These are phyloP conservation scores for Monosporascus sp. DNA, from an alignment of 2,329 filamentous ascomycete genomes.

Conservation along the genomic window DNA sequence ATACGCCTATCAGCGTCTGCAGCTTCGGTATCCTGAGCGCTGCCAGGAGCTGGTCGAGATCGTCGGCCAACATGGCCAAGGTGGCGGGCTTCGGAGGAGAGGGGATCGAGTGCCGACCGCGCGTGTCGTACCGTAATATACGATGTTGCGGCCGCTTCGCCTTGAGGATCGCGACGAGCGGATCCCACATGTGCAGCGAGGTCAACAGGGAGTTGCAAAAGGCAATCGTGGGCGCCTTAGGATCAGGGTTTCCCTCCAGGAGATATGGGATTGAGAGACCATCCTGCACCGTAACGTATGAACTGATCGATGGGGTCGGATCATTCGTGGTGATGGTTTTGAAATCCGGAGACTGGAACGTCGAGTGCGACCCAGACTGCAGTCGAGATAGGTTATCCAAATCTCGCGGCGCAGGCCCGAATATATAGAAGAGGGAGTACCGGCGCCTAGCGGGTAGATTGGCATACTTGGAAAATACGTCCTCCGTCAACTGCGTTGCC, in stretches of 20 bases:
- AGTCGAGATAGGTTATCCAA: slow-evolving; percentile 50
- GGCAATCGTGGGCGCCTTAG: slow-evolving; percentile 64
- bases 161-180: slow-evolving; percentile 59
- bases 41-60: slow-evolving; percentile 61
- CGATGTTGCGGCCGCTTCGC: slow-evolving; percentile 58
- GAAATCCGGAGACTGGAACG: slow-evolving; percentile 50
- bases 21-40: slow-evolving; percentile 64
- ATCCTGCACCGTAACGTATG: slow-evolving; percentile 63
- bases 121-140: slow-evolving; percentile 71
- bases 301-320: slow-evolving; percentile 52
- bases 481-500: slow-evolving; percentile 54
- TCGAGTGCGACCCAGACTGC: slow-evolving; percentile 33
- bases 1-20: slow-evolving; percentile 67
- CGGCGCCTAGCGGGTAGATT: slow-evolving; percentile 50
- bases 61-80: slow-evolving; percentile 61
- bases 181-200: slow-evolving; percentile 75
- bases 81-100: slow-evolving; percentile 46
- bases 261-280: slow-evolving; percentile 65
- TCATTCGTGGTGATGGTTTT: slow-evolving; percentile 50
- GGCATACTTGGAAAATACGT: slow-evolving; percentile 55
- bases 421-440: slow-evolving; percentile 73
- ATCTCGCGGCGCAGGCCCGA: slow-evolving; percentile 69
- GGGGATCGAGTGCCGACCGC: slow-evolving; percentile 55
- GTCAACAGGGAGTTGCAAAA: slow-evolving; percentile 79
- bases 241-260: slow-evolving; percentile 65